Base-by-base conservation (phyloP, 108 stramenopile species). In the Schizochytrium sp. region DNA sequence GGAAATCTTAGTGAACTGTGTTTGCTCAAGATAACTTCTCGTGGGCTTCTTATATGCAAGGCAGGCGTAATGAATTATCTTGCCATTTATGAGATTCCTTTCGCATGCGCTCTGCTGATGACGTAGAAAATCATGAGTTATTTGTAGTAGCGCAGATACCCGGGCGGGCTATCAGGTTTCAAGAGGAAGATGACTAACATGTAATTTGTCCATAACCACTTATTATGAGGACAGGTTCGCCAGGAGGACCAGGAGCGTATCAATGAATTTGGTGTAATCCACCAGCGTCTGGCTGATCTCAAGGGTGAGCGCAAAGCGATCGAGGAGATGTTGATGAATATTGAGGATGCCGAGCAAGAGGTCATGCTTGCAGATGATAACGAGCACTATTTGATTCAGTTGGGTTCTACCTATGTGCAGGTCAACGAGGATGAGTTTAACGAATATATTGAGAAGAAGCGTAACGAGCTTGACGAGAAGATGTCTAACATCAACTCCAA, bases 381-480 rank as follows among this genome's bases (percentile, higher is more conserved):
- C 47, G 76, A 55, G n/a, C 28, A n/a, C 17, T 83, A 55, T 42
- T n/a, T 83, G 2, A 40, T 83, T 17, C 76, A 83, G 76, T 53
- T 83, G 17, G 76, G 76, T 40, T 49, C 76, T 13, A 55, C 76
- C 15, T 83, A 83, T 28, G 76, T 83, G 17, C 47, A 40, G 28
- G 76, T 83, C 12, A n/a, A 38, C 76, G 76, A 83, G 47, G 76
- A 83, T 53, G 76, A 83, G 53, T 83, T 83, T 42, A 83, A 83
- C 76, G 76, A 83, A 83, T 83, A 38, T 55, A 49, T 83, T 55
- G 76, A 83, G 47, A 83, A 83, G 76, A 83, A 83, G 40, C 76
- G 76, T 7, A 28, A 1, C 53, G 76, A 83, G 53, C 53, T 49
- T 38, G 76, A 83, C 47, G 76, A 28, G 17, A 83, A 55, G 47